Base-by-base conservation (phyloP, 2,329 filamentous ascomycete species). In the Fusarium caatingaense region DNA sequence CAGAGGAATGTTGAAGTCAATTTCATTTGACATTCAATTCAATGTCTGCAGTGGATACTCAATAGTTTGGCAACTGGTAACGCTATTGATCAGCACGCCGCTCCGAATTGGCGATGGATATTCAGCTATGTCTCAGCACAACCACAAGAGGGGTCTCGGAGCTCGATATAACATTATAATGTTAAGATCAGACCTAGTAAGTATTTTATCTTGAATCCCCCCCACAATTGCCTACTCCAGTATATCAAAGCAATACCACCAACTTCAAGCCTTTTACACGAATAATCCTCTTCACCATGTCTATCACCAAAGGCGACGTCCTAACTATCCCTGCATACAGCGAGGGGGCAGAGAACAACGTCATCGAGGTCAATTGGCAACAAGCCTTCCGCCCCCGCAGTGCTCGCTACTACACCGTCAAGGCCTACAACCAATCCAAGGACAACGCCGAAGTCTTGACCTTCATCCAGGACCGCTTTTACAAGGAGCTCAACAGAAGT, bases 401-500 rank as follows among this genome's bases (percentile, higher is more conserved):
- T 1, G 69, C 63, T 2, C 63, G 49, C 4, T 72, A 72, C 57
- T 72, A 72, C 44, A 3, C 70, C 13, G 56, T 72, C 28, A 9
- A 40, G 1, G 70, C 69, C 2, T 30, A 37, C 23, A 72, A 72
- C 11, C 60, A 65, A 25, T 68, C 69, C 40, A 66, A 53, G 49
- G 53, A 30, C 3, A 60, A 60, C 20, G 42, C 6, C 1, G 53
- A 68, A 13, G 66, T 70, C 13, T 37, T 72, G 13, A 23, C 72
- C 3, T 72, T 48, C 20, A 23, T 72, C 2, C 69, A 72, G 6
- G 66, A 72, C 12, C 44, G 49, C 5, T 68, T 21, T 32, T 72
- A 72, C 42, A 70, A 56, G 10, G 64, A 72, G 0, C 9, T 41
- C 1, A 25, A 23, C 18, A 67, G 30, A 1, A 68, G 25, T 1